Base-by-base conservation (phyloP, 2,329 filamentous ascomycete genomes). In the Xylaria sp. region DNA sequence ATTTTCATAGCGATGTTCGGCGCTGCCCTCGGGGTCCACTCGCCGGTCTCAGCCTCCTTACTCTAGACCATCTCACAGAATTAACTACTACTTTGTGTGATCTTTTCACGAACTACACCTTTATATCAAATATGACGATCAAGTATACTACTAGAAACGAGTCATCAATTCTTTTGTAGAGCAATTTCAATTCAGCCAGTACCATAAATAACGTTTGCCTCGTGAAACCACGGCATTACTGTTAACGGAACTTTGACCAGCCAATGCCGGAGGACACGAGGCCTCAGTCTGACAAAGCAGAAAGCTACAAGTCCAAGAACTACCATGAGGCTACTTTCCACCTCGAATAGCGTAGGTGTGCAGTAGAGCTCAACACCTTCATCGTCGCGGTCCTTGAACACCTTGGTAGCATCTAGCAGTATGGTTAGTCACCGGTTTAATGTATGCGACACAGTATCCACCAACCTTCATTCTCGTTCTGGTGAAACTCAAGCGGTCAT, bases 401-500 rank as follows among this genome's bases (percentile, higher is more conserved):
- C 61, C 54, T 64, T 39, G 48, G 41, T 55, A 55, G 58, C 52
- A 65, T 71, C 68, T 69, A 34, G 37, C 10, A 10, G 41, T 59
- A 25, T 54, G 31, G 62, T 71, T 58, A 72, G 62, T 20, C n/a
- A 31, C 23, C 4, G 4, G 23, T 50, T 15, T 48, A 23, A n/a
- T 23, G 25, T 15, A 46, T 31, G 12, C 23, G 31, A 31, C 1
- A 31, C 25, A 44, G 46, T 15, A 15, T 51, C 2, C 34, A 73
- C 75, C 50, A 69, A 79, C 77, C 77, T 78, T 74, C 70, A 73
- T 75, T 73, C 64, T 28, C 63, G 71, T 76, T 74, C 73, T 74
- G 72, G 67, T 68, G 71, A 65, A 73, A 73, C 73, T 78, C 75
- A 89, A 86, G 83, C 84, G 86, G 84, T 89, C 88, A 87, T 90